A percentile compares a stretch with the other conserved stretches of the same genome.
Conservation (phyloP, 2,329 filamentous ascomycete genomes). For the Talaromyces islandicus region DNA sequence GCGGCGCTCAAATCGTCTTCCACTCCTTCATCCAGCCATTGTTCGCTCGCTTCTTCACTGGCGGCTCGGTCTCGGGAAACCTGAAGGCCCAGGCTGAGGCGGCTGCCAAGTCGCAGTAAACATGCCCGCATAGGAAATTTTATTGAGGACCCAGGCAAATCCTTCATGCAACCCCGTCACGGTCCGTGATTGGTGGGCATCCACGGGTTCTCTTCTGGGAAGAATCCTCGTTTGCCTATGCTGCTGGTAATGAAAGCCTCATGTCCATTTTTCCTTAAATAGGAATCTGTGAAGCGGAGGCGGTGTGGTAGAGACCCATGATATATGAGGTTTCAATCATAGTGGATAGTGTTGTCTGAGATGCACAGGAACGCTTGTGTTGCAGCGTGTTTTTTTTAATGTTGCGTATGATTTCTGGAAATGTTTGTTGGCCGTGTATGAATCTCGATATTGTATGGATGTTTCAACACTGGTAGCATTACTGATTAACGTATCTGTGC, state of each 20-base stretch:
- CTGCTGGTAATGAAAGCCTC: background rate
- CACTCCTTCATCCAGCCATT: constrained; percentile 89
- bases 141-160: constrained; percentile 17
- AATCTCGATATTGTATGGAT: constrained; percentile 7
- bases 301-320: background rate
- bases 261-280: background rate
- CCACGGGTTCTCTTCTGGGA: background rate
- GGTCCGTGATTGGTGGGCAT: background rate
- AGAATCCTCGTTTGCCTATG: background rate
- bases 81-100: constrained; percentile 84
- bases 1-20: constrained; percentile 95
- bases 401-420: background rate
- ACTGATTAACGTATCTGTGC: background rate
- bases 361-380: background rate
- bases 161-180: background rate
- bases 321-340: background rate
- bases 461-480: background rate
- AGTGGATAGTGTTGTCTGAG: background rate
- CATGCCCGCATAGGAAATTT: constrained; percentile 8
- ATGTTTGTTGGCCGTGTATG: constrained; percentile 8
- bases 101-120: constrained; percentile 48
- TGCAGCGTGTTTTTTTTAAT: background rate
- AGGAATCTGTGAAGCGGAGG: background rate
- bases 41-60: constrained; percentile 83
- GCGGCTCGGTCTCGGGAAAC: constrained; percentile 72